Conservation (phyloP, 192 early-diverging fungal species). For the Haplosporangium gracile region DNA sequence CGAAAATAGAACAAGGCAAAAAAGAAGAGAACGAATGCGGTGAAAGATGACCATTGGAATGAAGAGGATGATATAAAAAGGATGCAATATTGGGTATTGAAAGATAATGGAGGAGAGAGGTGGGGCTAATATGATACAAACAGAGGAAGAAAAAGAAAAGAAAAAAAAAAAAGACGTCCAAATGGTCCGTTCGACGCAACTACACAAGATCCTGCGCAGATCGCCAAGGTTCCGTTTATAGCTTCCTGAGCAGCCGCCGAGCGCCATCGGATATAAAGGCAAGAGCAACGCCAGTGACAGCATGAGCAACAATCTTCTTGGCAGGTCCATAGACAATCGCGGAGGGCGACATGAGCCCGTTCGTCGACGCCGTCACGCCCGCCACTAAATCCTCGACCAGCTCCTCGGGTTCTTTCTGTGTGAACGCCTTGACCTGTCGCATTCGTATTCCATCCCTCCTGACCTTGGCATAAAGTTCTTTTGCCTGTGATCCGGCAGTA, state of each 20-base stretch:
- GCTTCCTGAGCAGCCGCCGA: constrained; percentile 27
- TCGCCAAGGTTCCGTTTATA: neutral
- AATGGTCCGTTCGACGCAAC: neutral
- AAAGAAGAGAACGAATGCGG: neutral
- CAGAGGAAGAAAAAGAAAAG: neutral
- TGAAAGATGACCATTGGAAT: neutral
- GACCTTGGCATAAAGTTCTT: constrained; percentile 45
- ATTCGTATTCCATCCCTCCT: constrained; percentile 33
- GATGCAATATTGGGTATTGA: neutral
- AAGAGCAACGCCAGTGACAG: constrained; percentile 33
- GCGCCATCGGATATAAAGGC: constrained; percentile 39
- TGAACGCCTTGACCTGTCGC: constrained; percentile 27
- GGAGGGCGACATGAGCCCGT: constrained; percentile 20
- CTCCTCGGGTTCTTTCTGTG: constrained; percentile 11
- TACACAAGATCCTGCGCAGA: neutral
- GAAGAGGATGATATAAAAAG: neutral
- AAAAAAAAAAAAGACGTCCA: neutral
- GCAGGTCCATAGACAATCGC: constrained; percentile 43
- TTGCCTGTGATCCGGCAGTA: constrained; percentile 23
- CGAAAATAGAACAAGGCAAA: neutral
- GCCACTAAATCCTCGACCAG: constrained; percentile 26
- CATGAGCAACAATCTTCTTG: constrained; percentile 33
- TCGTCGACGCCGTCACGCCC: constrained; percentile 9
- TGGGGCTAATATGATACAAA: neutral
- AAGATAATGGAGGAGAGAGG: neutral